phyloP scores from a whole-genome alignment of 441 rosid species.

The Adansonia madagascariensis region DNA sequence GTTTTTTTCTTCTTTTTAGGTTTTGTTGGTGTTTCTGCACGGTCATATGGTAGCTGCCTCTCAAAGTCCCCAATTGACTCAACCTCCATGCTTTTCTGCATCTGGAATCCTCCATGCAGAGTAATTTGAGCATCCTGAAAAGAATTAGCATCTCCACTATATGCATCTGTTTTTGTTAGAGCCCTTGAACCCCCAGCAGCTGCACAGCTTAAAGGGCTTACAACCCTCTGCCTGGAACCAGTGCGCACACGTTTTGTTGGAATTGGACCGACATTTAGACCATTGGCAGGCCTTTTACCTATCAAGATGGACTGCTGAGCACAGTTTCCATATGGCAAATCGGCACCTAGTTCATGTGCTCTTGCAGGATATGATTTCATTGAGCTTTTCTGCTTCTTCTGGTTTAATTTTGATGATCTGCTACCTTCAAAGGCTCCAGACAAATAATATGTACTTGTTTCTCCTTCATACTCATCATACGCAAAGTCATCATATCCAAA shows the following conservation, averaged over 20 bases:
- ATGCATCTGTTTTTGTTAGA: conserved; percentile 77
- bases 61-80: conserved; percentile 78
- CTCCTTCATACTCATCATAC: conserved; percentile 90
- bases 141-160: conserved; percentile 96
- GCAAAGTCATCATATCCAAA: conserved; percentile 55
- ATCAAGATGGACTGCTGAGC: conserved; percentile 53
- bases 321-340: conserved; percentile 54
- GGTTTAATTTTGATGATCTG: conserved; percentile 57
- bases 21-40: conserved; percentile 75
- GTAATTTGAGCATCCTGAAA: conserved; percentile 94
- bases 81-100: conserved; percentile 83
- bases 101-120: conserved; percentile 72
- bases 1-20: conserved; percentile 86
- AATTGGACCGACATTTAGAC: conserved; percentile 63
- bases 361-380: conserved; percentile 58
- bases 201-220: conserved; percentile 66
- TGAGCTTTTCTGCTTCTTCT: conserved; percentile 54
- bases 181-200: conserved; percentile 54
- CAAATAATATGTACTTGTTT: conserved; percentile 72
- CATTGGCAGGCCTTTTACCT: conserved; percentile 77
- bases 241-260: conserved; percentile 93
- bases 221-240: conserved; percentile 86
- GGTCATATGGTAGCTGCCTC: conserved; percentile 69
- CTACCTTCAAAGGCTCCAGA: conserved; percentile 64
- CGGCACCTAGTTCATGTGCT: conserved; percentile 68